A percentile compares a stretch with the other conserved stretches of the same genome.
Evolutionary conservation across 2,329 filamentous ascomycete species (phyloP).

Genomic region (Ascochyta rabiei): DNA sequence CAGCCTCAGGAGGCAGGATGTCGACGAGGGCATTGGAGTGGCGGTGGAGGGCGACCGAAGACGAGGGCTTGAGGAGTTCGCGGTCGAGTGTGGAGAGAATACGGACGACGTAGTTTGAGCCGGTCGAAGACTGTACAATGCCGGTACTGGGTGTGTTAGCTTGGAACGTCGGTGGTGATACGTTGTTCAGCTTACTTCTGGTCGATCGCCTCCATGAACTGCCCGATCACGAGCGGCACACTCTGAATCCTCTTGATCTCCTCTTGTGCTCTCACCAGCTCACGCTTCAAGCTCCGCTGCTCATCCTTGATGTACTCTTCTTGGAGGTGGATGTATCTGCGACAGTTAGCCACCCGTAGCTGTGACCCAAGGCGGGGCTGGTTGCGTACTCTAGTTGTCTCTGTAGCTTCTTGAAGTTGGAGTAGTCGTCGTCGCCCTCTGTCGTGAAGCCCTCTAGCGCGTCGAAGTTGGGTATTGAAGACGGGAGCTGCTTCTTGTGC

Average conservation of each 20-base stretch:
- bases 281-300: constrained; percentile 95
- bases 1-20: constrained; percentile 97
- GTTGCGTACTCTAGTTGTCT: constrained; percentile 83
- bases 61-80: constrained; percentile 96
- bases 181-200: constrained; percentile 74
- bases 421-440: constrained; percentile 91
- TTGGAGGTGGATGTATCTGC: constrained; percentile 90
- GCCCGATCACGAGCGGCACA: constrained; percentile 95
- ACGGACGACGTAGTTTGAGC: constrained; percentile 98
- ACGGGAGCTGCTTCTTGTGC: constrained; percentile 80
- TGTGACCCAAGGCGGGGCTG: not conserved
- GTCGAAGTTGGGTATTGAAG: constrained; percentile 86
- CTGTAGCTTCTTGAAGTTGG: constrained; percentile 93
- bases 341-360: constrained; percentile 34
- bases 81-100: constrained; percentile 98
- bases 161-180: not conserved
- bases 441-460: constrained; percentile 81
- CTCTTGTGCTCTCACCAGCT: constrained; percentile 95
- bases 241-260: constrained; percentile 99
- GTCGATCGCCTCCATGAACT: constrained; percentile 99
- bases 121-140: constrained; percentile 97
- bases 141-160: constrained; percentile 71
- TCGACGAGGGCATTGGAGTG: constrained; percentile 99
- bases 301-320: constrained; percentile 99
- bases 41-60: constrained; percentile 94